A percentile compares a stretch with the other conserved stretches of the same genome.
Conservation (phyloP, 805 yeast species). For the Starmerella vaccinii region DNA sequence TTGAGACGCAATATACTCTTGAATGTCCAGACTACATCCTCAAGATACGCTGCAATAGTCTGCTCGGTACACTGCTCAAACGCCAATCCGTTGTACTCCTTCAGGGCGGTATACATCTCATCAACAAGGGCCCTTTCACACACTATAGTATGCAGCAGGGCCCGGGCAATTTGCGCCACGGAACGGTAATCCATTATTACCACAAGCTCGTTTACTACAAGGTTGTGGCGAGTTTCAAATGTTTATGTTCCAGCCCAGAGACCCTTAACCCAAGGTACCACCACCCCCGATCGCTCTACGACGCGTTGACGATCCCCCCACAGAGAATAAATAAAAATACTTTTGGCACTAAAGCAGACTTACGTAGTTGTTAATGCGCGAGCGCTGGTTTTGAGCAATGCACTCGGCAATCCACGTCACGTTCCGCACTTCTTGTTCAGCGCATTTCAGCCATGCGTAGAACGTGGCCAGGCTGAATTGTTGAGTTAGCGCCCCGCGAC, state of each 20-base stretch:
- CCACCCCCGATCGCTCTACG: too few species aligned
- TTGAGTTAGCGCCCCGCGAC: constrained; percentile 90
- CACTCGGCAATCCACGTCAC: constrained; percentile 99
- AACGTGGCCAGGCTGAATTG: constrained; percentile 83
- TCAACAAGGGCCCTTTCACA: neutral
- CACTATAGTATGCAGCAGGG: neutral
- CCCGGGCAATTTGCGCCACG: neutral
- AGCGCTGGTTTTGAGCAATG: constrained; percentile 96
- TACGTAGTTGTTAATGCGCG: constrained; percentile 81
- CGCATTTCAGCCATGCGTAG: constrained; percentile 94
- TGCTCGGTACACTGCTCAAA: neutral
- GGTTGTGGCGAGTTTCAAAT: neutral
- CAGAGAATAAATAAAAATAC: too few species aligned
- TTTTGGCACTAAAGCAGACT: constrained; percentile 58
- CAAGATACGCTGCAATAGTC: neutral
- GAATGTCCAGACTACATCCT: neutral
- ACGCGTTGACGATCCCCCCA: too few species aligned
- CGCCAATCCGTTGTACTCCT: neutral
- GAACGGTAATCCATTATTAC: neutral
- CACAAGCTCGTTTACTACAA: neutral
- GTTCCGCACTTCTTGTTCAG: constrained; percentile 93
- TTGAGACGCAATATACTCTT: neutral
- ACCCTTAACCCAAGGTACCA: too few species aligned
- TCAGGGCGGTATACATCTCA: neutral
- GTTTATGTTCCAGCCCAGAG: neutral